A percentile compares a stretch with the other conserved stretches of the same genome.
These are phyloP conservation scores for Epichloe bromicola DNA, from an alignment of 2,329 filamentous ascomycete species.

Conservation along the genomic window DNA sequence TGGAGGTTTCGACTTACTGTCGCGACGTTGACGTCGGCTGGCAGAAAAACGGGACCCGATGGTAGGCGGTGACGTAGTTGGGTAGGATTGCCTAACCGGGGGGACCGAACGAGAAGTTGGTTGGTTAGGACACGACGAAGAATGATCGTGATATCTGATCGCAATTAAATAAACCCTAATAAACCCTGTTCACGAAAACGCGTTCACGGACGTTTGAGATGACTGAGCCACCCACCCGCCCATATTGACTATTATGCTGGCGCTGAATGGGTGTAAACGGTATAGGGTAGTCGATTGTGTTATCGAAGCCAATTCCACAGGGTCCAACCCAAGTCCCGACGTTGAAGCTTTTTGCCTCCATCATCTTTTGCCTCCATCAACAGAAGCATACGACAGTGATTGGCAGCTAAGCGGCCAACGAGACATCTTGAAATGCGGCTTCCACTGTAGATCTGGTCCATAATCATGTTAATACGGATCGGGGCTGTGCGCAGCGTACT, in stretches of 20 bases:
- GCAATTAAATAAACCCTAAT: too few relatives aligned
- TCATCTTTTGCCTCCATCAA: not conserved
- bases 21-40: constrained; percentile 3
- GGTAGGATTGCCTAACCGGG: not conserved
- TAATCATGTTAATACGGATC: constrained; percentile 14
- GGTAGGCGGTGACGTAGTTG: constrained; percentile 6
- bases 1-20: not conserved
- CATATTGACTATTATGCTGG: too few relatives aligned
- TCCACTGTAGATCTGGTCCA: not conserved
- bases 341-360: not conserved
- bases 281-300: not conserved
- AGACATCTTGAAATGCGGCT: not conserved
- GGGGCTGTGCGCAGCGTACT: constrained; percentile 16
- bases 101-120: too few relatives aligned
- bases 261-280: not conserved
- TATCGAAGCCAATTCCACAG: not conserved
- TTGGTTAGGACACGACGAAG: too few relatives aligned
- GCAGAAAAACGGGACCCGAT: constrained; percentile 5
- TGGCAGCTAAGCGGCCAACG: not conserved
- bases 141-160: too few relatives aligned
- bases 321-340: not conserved
- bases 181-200: too few relatives aligned
- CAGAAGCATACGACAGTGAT: not conserved
- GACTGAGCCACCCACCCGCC: too few relatives aligned
- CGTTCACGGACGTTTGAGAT: too few relatives aligned